phyloP scores from a whole-genome alignment of 2,329 filamentous ascomycete species.

The Didymella sp. region DNA sequence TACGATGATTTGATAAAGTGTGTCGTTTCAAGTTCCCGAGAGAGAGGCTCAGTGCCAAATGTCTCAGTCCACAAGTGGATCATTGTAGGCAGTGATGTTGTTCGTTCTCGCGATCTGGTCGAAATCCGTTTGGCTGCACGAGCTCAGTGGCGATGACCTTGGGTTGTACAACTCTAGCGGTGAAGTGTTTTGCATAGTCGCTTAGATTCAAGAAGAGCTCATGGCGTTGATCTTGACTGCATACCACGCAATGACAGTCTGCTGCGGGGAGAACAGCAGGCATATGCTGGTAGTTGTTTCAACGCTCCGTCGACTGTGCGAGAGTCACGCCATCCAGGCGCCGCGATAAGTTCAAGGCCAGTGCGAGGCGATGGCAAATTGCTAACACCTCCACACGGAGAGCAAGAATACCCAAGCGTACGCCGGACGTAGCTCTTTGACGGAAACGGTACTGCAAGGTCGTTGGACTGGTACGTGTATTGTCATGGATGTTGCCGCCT shows the following conservation, averaged over 20 bases:
- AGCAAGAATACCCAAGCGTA: neutral
- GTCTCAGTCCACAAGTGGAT: constrained; percentile 22
- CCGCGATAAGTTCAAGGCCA: neutral
- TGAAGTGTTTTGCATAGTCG: constrained; percentile 23
- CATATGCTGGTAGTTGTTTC: constrained; percentile 13
- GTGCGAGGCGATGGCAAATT: neutral
- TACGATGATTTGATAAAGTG: constrained; percentile 13
- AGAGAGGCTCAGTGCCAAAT: constrained; percentile 14
- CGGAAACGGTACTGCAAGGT: neutral
- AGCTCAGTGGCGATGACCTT: constrained; percentile 26
- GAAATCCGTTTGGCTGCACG: constrained; percentile 25
- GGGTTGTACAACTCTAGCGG: constrained; percentile 45
- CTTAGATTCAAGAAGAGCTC: constrained; percentile 13
- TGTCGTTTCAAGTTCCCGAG: constrained; percentile 40
- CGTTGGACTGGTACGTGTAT: neutral
- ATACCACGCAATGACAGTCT: neutral
- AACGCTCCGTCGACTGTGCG: neutral
- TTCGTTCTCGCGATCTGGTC: constrained; percentile 19
- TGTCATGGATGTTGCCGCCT: constrained; percentile 3
- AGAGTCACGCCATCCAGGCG: constrained; percentile 2
- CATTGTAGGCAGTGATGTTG: constrained; percentile 4
- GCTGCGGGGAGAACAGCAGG: constrained; percentile 3
- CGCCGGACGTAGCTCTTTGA: neutral
- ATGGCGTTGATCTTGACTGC: constrained; percentile 3
- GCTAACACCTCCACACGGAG: constrained; percentile 5